These are phyloP conservation scores for Melastoma malabathricum DNA, from an alignment of 345 rosid species.

Conservation along the genomic window DNA sequence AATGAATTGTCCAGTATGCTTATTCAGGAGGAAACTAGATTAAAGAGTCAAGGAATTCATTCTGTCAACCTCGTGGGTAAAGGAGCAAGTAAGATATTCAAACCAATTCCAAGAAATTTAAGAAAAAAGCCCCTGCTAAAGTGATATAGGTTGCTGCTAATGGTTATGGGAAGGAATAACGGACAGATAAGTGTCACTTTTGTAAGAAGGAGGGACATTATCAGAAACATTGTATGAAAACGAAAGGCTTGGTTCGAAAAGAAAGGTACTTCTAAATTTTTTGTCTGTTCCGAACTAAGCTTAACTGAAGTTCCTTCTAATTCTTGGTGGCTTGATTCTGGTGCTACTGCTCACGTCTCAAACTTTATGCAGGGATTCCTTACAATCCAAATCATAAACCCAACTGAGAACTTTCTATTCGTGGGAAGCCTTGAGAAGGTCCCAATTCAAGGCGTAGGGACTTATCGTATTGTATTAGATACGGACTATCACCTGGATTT, in stretches of 20 bases:
- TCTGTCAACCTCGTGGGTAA: conserved; percentile 4
- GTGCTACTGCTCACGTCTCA: not conserved
- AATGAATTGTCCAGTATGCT: conserved; percentile 8
- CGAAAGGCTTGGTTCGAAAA: not conserved
- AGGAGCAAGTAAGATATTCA: not conserved
- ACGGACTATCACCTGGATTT: conserved; percentile 7
- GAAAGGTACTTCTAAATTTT: not conserved
- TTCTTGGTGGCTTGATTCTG: conserved; percentile 1
- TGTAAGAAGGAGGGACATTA: not conserved
- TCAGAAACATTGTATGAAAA: conserved; percentile 1
- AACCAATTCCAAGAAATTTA: not conserved
- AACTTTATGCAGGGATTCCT: not conserved
- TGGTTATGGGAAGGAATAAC: conserved; percentile 3
- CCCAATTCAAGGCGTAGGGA: conserved; percentile 3
- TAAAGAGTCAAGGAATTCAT: conserved; percentile 3
- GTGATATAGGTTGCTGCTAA: not conserved
- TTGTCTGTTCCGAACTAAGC: not conserved
- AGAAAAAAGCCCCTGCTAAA: not conserved
- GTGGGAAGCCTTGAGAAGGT: conserved; percentile 8
- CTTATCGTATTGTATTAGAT: conserved; percentile 7
- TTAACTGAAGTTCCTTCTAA: not conserved
- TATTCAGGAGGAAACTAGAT: conserved; percentile 3
- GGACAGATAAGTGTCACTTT: not conserved
- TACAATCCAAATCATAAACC: not conserved
- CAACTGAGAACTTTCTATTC: conserved; percentile 6